Percentiles rank a stretch among this genome's conserved stretches.
phyloP scores from a whole-genome alignment of 768 basidiomycete genomes.

The Mycena sanguinolenta region DNA sequence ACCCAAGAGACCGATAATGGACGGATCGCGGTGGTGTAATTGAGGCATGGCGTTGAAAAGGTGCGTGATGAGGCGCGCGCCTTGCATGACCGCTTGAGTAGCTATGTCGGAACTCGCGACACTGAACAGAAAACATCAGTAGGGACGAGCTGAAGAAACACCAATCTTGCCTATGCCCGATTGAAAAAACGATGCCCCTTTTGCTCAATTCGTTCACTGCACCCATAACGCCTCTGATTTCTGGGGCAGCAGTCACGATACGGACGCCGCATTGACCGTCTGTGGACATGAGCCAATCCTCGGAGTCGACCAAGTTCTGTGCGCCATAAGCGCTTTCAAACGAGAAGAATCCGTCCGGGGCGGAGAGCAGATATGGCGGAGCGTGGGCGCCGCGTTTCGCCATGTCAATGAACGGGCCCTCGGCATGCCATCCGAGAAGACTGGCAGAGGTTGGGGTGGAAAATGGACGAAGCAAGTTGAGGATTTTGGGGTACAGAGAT shows the following conservation, averaged over 20 bases:
- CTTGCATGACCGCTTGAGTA: conserved; percentile 74
- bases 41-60: conserved; percentile 96
- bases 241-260: conserved; percentile 89
- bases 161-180: conserved; percentile 82
- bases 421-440: conserved; percentile 90
- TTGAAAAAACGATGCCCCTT: conserved; percentile 83
- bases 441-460: conserved; percentile 75
- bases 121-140: conserved; percentile 51
- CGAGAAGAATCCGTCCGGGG: conserved; percentile 71
- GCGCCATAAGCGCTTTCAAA: conserved; percentile 84
- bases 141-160: neutral
- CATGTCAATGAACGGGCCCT: conserved; percentile 89
- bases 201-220: conserved; percentile 70
- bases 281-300: conserved; percentile 75
- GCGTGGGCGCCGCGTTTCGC: conserved; percentile 90
- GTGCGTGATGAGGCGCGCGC: conserved; percentile 91
- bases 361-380: conserved; percentile 71
- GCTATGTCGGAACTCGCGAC: conserved; percentile 83
- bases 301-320: conserved; percentile 70
- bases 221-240: conserved; percentile 85
- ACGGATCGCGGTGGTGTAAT: conserved; percentile 90
- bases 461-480: conserved; percentile 77
- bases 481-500: conserved; percentile 77
- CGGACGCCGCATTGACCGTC: conserved; percentile 72
- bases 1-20: conserved; percentile 90